Evolutionary conservation across 148 eudicot species (phyloP).

Genomic region (Cornus kousa): DNA sequence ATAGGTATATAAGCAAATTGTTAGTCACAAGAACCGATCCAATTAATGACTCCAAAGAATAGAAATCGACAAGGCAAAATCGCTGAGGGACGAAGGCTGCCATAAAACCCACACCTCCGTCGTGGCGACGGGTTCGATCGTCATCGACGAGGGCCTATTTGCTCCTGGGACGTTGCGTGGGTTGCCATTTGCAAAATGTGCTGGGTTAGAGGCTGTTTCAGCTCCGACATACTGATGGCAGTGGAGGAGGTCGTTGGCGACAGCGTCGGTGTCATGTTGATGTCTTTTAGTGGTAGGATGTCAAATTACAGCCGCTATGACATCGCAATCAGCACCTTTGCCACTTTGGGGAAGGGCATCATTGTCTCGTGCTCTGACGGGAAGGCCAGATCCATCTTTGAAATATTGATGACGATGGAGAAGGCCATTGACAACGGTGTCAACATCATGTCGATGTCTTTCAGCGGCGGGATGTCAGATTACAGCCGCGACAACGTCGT

Average conservation of each 20-base stretch:
- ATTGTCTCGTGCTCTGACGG: constrained; percentile 61
- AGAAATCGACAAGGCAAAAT: too few relatives aligned
- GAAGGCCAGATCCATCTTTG: constrained; percentile 46
- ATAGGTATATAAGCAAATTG: too few relatives aligned
- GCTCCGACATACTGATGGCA: constrained; percentile 55
- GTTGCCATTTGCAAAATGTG: constrained; percentile 60
- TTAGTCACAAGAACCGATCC: too few relatives aligned
- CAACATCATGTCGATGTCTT: too few relatives aligned
- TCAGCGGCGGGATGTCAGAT: too few relatives aligned
- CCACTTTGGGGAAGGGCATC: constrained; percentile 43
- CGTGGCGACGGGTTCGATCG: constrained; percentile 55
- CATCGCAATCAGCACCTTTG: constrained; percentile 61
- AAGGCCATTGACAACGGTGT: too few relatives aligned
- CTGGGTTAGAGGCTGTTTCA: constrained; percentile 55
- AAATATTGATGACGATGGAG: too few relatives aligned
- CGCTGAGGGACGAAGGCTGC: too few relatives aligned
- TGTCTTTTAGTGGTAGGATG: constrained; percentile 52
- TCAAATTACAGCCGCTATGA: constrained; percentile 47
- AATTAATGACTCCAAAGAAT: too few relatives aligned
- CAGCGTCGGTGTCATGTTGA: constrained; percentile 47
- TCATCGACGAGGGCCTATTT: constrained; percentile 38
- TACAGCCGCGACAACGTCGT: too few relatives aligned
- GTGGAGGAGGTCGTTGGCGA: constrained; percentile 56
- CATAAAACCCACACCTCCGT: constrained; percentile 35
- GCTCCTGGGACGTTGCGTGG: constrained; percentile 64